These are phyloP conservation scores for Mycena amicta DNA, from an alignment of 768 basidiomycete genomes.

Conservation along the genomic window DNA sequence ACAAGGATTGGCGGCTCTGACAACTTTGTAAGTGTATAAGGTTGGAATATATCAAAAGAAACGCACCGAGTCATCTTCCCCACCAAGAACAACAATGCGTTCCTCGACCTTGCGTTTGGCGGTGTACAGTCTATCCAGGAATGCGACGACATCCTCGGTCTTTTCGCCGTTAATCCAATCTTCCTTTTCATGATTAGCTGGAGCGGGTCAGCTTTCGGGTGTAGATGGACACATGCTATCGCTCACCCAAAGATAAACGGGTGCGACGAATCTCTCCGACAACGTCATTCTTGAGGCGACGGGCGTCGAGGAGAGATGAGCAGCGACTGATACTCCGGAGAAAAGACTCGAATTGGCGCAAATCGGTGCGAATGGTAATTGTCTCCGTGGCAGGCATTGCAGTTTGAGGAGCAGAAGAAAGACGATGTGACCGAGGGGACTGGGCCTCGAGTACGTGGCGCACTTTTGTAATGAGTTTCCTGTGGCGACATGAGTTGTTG, in stretches of 20 bases:
- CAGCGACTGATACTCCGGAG: constrained; percentile 81
- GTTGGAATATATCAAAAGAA: constrained; percentile 3
- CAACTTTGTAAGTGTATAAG: neutral
- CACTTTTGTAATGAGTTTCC: constrained; percentile 86
- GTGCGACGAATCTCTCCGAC: constrained; percentile 89
- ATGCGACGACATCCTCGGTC: constrained; percentile 84
- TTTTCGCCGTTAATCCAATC: constrained; percentile 88
- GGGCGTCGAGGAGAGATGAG: constrained; percentile 84
- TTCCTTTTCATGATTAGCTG: constrained; percentile 84
- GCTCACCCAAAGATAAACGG: constrained; percentile 66
- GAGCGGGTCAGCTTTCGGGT: neutral
- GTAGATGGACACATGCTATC: too few relatives aligned
- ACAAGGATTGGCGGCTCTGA: constrained; percentile 40
- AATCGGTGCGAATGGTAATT: constrained; percentile 81
- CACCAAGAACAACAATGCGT: constrained; percentile 79
- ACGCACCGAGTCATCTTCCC: constrained; percentile 62
- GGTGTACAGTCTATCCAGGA: constrained; percentile 84
- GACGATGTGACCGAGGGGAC: constrained; percentile 54
- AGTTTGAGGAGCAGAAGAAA: constrained; percentile 38
- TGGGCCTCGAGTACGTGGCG: constrained; percentile 83
- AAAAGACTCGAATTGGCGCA: constrained; percentile 89
- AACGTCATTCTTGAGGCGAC: constrained; percentile 89
- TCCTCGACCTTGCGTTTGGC: constrained; percentile 88
- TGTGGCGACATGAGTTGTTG: constrained; percentile 31
- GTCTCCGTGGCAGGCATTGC: constrained; percentile 55